A percentile compares a stretch with the other conserved stretches of the same genome.
phyloP scores from a whole-genome alignment of 1,284 basidiomycete species.

The Serendipita sp. region DNA sequence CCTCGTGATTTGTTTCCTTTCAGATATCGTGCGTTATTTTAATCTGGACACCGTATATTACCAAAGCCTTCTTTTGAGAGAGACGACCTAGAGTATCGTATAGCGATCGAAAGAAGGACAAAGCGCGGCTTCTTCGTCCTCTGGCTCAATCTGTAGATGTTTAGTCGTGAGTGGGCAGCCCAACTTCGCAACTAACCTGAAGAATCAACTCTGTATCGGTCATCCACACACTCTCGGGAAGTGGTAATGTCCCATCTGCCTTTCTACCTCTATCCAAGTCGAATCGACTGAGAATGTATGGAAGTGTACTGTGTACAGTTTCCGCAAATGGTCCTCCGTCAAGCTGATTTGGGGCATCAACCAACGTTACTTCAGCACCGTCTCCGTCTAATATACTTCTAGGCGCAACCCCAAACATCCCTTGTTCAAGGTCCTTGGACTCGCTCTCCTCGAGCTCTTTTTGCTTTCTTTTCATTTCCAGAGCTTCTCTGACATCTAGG shows the following conservation, averaged over 20 bases:
- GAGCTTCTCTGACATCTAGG: conserved; percentile 1
- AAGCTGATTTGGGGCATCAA: background rate
- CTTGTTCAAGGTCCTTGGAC: background rate
- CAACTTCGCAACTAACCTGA: background rate
- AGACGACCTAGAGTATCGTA: background rate
- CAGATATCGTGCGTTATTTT: background rate
- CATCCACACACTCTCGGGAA: background rate
- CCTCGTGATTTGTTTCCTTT: background rate
- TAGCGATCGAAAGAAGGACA: background rate
- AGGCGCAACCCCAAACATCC: background rate
- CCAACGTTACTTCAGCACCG: background rate
- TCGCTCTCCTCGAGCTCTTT: background rate
- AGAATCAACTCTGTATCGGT: conserved; percentile 1
- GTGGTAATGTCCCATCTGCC: background rate
- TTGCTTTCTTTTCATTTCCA: background rate
- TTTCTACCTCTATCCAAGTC: conserved; percentile 1
- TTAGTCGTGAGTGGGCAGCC: background rate
- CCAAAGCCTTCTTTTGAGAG: too few relatives aligned
- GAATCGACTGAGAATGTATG: conserved; percentile 1
- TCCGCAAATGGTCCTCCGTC: background rate
- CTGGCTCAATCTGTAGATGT: background rate
- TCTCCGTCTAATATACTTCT: background rate
- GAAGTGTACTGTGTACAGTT: background rate
- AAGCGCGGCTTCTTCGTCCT: background rate
- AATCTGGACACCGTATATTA: background rate